Base-by-base conservation (phyloP, 1,284 basidiomycete genomes). In the Lentinula novae-zelandiae region DNA sequence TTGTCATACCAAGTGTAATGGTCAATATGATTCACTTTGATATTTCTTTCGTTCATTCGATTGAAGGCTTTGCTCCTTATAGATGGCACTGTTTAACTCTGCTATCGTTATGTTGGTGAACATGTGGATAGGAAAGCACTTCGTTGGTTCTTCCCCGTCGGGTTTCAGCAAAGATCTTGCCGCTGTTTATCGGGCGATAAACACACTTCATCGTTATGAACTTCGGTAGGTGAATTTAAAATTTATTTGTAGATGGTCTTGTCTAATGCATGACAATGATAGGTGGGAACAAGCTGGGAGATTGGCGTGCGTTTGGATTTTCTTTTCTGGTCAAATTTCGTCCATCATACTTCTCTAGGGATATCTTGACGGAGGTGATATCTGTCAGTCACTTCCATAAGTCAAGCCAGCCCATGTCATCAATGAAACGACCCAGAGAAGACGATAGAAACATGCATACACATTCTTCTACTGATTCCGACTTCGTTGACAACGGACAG, bases 31-130 rank as follows among this genome's bases (percentile, higher is more conserved):
- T 6, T 38, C 12, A n/a, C 22, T 36, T 27, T 7, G 34, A 13
- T 17, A 36, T 7, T 57, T 13, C 49, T 7, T 15, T 27, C 17
- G 38, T 13, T 13, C 20, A 15, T 9, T 7, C 17, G 6, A 15
- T 22, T 42, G 7, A 0, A 73, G 72, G 33, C 10, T 38, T 34
- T 15, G 17, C 49, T 12, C 13, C 22, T 22, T 31, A 9, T 39
- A 58, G 57, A 40, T 58, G 10, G 20, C 57, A 9, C 17, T 50
- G 3, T 58, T 50, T 9, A 58, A 38, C 15, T n/a, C 46, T 39
- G 42, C 48, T 27, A 48, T 58, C 9, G 49, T 59, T 7, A 22
- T 59, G 5, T n/a, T 52, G 3, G 34, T 59, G 5, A 59, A 59
- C 44, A 40, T 17, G 17, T 59, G 58, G 58, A 51, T 38, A 31